Evolutionary conservation across 371 early-diverging fungal species (phyloP).

Genomic region (Rhizomucor miehei): DNA sequence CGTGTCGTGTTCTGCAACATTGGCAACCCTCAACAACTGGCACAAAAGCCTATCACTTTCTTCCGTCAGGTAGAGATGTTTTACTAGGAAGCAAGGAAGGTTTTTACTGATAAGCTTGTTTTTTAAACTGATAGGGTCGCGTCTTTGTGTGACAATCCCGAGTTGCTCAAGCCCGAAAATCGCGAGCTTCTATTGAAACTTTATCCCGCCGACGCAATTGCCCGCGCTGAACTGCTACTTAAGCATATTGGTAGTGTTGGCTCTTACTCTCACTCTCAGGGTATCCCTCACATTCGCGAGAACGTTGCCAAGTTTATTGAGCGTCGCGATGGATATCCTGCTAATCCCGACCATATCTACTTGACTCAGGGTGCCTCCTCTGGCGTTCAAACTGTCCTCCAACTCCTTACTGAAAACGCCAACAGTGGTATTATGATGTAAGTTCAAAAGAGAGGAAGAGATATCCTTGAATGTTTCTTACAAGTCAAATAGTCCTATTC

Average conservation of each 20-base stretch:
- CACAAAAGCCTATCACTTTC: constrained; percentile 93
- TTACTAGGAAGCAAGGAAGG: not conserved
- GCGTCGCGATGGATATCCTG: constrained; percentile 82
- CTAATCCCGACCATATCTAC: constrained; percentile 79
- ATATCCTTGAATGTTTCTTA: not conserved
- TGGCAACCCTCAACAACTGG: constrained; percentile 94
- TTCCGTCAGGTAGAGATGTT: constrained; percentile 72
- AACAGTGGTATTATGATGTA: constrained; percentile 89
- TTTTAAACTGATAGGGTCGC: constrained; percentile 16
- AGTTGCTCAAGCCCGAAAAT: constrained; percentile 62
- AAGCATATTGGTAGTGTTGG: constrained; percentile 70
- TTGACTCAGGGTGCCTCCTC: constrained; percentile 86
- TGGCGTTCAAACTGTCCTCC: constrained; percentile 84
- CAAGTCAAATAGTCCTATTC: constrained; percentile 65
- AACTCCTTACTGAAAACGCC: constrained; percentile 67
- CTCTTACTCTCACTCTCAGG: constrained; percentile 92
- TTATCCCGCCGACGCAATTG: constrained; percentile 79
- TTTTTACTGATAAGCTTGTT: not conserved
- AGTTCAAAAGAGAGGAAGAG: not conserved
- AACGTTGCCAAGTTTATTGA: constrained; percentile 81
- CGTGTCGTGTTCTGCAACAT: constrained; percentile 86
- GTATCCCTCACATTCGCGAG: constrained; percentile 72
- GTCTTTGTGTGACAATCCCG: constrained; percentile 71
- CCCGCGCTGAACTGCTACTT: constrained; percentile 70
- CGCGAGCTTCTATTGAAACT: constrained; percentile 49